A percentile compares a stretch with the other conserved stretches of the same genome.
Evolutionary conservation across 495 filamentous ascomycete genomes (phyloP).

Genomic region (Penicillium coffeae): DNA sequence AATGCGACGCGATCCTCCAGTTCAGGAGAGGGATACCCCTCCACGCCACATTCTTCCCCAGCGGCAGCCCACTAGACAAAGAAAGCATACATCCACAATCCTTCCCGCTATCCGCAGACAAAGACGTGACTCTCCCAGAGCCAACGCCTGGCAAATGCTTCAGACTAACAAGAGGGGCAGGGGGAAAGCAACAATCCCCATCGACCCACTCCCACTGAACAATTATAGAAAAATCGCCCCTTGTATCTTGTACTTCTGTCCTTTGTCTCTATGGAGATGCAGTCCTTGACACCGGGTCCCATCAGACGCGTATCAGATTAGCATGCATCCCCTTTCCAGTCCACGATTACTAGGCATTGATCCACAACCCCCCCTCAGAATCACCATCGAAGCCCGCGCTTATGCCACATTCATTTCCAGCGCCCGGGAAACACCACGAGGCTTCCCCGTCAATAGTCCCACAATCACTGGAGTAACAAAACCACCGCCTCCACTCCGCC

Average conservation of each 20-base stretch:
- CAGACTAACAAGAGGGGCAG: background rate
- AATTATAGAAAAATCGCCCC: background rate
- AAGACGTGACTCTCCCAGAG: background rate
- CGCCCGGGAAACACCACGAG: background rate
- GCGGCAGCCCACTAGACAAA: background rate
- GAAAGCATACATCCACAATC: background rate
- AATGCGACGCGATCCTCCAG: background rate
- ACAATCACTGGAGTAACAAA: background rate
- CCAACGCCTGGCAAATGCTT: background rate
- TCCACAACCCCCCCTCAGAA: background rate
- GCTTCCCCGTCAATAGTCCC: background rate
- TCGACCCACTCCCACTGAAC: background rate
- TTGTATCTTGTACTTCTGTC: no score
- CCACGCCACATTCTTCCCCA: background rate
- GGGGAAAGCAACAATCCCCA: background rate
- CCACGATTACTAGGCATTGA: background rate
- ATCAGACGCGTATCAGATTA: background rate
- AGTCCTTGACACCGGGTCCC: background rate
- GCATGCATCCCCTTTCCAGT: background rate
- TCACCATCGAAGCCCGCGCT: background rate
- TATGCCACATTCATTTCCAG: background rate
- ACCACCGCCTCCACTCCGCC: background rate
- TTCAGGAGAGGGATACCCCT: no score
- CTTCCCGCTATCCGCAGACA: background rate
- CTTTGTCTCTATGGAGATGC: no score